A percentile compares a stretch with the other conserved stretches of the same genome.
These are phyloP conservation scores for Cerrena zonata DNA, from an alignment of 1,284 basidiomycete genomes.

Conservation along the genomic window DNA sequence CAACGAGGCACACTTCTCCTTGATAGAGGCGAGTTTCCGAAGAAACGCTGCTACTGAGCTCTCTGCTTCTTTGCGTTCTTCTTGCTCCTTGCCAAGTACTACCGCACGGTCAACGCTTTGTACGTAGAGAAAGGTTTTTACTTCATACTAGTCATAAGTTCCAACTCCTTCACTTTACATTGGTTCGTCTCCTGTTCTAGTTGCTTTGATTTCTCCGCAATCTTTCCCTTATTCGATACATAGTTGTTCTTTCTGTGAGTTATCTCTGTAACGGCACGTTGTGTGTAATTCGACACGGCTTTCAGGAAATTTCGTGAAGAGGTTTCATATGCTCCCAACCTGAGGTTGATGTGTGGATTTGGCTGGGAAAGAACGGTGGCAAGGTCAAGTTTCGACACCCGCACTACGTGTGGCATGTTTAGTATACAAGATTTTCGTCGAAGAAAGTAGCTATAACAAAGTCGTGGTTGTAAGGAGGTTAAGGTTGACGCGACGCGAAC, in stretches of 20 bases:
- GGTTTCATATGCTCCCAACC: slow-evolving; percentile 53
- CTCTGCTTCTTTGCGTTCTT: slow-evolving; percentile 66
- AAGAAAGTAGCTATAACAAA: neutral
- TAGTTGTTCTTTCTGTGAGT: slow-evolving; percentile 54
- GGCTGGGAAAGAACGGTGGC: slow-evolving; percentile 46
- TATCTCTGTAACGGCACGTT: slow-evolving; percentile 57
- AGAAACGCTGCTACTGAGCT: slow-evolving; percentile 53
- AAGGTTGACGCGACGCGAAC: neutral
- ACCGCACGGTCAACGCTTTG: neutral
- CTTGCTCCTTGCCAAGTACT: slow-evolving; percentile 66
- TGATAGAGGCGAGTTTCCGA: slow-evolving; percentile 54
- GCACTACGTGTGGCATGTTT: slow-evolving; percentile 31
- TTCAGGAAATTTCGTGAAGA: slow-evolving; percentile 66
- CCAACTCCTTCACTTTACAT: slow-evolving; percentile 69
- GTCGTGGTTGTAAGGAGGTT: neutral
- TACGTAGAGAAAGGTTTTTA: neutral
- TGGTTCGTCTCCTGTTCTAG: slow-evolving; percentile 62
- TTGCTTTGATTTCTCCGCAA: slow-evolving; percentile 49
- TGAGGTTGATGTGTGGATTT: slow-evolving; percentile 60
- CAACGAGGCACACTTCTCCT: slow-evolving; percentile 52
- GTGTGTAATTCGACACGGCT: slow-evolving; percentile 63
- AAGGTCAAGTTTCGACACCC: slow-evolving; percentile 60
- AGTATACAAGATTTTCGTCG: neutral
- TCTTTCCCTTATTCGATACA: slow-evolving; percentile 51
- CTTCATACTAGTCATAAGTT: slow-evolving; percentile 56